These are phyloP conservation scores for Taxawa tesnikishii DNA, from an alignment of 2,329 filamentous ascomycete genomes.

Conservation along the genomic window DNA sequence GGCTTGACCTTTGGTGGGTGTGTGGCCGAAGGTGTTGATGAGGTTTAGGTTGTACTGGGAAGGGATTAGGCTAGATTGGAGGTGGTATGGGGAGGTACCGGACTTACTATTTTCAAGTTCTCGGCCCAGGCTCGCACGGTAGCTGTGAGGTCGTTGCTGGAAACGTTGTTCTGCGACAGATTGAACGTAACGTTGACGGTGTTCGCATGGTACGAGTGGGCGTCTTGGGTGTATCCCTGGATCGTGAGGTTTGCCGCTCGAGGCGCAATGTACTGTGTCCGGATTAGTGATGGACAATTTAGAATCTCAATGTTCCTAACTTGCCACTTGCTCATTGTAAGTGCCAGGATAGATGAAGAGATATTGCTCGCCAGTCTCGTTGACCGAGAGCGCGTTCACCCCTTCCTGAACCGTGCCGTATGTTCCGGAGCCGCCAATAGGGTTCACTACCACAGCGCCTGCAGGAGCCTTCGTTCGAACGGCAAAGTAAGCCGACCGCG, in stretches of 20 bases:
- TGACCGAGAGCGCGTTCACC: not conserved
- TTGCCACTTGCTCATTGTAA: slow-evolving; percentile 29
- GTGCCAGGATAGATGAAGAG: slow-evolving; percentile 26
- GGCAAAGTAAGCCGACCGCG: too few relatives aligned
- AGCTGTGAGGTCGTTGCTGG: slow-evolving; percentile 28
- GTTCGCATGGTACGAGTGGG: slow-evolving; percentile 22
- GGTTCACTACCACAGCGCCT: slow-evolving; percentile 37
- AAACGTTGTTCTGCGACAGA: slow-evolving; percentile 24
- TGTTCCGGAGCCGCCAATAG: slow-evolving; percentile 19
- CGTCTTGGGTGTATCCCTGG: slow-evolving; percentile 17
- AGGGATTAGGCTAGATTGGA: too few relatives aligned
- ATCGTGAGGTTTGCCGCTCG: slow-evolving; percentile 21
- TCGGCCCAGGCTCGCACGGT: slow-evolving; percentile 31
- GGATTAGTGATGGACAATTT: too few relatives aligned
- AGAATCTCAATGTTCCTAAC: too few relatives aligned
- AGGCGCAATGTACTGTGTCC: slow-evolving; percentile 23
- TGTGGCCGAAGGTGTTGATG: slow-evolving; percentile 16
- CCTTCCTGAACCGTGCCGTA: slow-evolving; percentile 43
- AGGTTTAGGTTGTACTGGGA: slow-evolving; percentile 19
- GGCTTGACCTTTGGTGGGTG: slow-evolving; percentile 17
- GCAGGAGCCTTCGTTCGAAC: slow-evolving; percentile 35
- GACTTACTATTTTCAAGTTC: slow-evolving; percentile 13
- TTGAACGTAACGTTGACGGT: slow-evolving; percentile 20
- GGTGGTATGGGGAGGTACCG: too few relatives aligned
- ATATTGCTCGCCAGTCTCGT: slow-evolving; percentile 8